Percentiles rank a stretch among this genome's conserved stretches.
These are phyloP conservation scores for Alopecurus myosuroides DNA, from an alignment of 176 grass and related monocot species.

Conservation along the genomic window DNA sequence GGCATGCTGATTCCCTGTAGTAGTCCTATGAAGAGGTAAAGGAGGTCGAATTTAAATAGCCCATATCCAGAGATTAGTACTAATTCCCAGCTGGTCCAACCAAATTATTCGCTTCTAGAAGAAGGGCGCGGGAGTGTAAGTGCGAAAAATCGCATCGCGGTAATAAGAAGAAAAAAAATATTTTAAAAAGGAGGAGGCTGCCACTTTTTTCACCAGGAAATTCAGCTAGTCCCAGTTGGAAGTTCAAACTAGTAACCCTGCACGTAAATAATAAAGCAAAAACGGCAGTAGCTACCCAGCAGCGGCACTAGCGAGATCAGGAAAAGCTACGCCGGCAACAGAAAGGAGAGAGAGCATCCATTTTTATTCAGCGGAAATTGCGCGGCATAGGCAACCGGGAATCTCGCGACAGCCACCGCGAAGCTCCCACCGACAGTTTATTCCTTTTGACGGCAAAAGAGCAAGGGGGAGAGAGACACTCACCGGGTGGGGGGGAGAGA, in stretches of 20 bases:
- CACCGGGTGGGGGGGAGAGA: not conserved
- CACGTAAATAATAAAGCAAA: not conserved
- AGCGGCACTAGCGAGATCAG: not conserved
- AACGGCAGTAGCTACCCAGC: too few species aligned
- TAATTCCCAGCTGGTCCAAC: not conserved
- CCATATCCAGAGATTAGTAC: not conserved
- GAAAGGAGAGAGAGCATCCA: not conserved
- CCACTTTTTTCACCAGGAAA: not conserved
- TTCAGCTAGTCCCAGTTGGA: not conserved
- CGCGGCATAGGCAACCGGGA: not conserved
- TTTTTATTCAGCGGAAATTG: not conserved
- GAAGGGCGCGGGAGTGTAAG: not conserved
- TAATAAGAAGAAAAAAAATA: not conserved
- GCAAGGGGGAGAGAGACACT: not conserved
- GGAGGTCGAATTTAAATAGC: not conserved
- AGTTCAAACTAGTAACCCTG: not conserved
- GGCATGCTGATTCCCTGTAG: too few species aligned
- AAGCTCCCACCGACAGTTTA: constrained; percentile 21
- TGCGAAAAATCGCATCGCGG: not conserved
- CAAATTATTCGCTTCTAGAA: not conserved
- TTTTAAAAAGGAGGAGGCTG: not conserved
- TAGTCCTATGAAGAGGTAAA: too few species aligned
- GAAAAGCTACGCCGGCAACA: not conserved
- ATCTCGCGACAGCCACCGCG: constrained; percentile 17
- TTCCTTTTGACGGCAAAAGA: not conserved